Base-by-base conservation (phyloP, 257 asterid species). In the Misopates orontium region DNA sequence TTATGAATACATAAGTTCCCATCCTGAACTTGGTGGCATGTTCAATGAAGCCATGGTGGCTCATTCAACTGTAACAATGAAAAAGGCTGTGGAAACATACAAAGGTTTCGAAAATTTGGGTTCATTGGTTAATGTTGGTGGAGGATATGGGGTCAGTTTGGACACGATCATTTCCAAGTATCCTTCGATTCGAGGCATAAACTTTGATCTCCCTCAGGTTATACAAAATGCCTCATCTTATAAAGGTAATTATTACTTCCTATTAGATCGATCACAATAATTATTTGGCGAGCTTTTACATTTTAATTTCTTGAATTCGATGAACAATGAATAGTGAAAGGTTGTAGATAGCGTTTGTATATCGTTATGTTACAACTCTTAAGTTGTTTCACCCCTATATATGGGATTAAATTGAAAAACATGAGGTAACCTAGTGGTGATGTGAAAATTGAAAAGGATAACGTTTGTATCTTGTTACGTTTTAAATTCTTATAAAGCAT, bases 131-230 rank as follows among this genome's bases (percentile, higher is more conserved):
- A 75, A 80, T 44, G 86, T 80, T 6, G 84, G 82, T 25, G 88
- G 88, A 19, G 85, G 88, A 5, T 73, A 67, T 15, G 84, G 85
- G 21, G 50, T 64, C 10, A 73, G 75, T 23, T 78, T 83, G 44
- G 65, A 54, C 49, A 58, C 57, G 58, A 79, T 83, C 51, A 54
- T 75, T 16, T 47, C 82, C 11, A 75, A 73, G 48, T 74, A 76
- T 67, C 73, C 84, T 1, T 63, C 66, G 5, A 62, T 83, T 23
- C 69, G 41, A 18, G 85, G 82, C 16, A 61, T 68, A n/a, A 82
- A 82, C 54, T 74, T 79, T 45, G 87, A 82, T 64, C 58, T 77
- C 56, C 75, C 77, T 0, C 73, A 74, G 48, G 87, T 82, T 39
- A 68, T 76, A 10, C 67, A 71, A 73, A 63, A 60, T 17, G 87